phyloP scores from a whole-genome alignment of 1,139 yeast species.

The Magnusiomyces tetraspermus region DNA sequence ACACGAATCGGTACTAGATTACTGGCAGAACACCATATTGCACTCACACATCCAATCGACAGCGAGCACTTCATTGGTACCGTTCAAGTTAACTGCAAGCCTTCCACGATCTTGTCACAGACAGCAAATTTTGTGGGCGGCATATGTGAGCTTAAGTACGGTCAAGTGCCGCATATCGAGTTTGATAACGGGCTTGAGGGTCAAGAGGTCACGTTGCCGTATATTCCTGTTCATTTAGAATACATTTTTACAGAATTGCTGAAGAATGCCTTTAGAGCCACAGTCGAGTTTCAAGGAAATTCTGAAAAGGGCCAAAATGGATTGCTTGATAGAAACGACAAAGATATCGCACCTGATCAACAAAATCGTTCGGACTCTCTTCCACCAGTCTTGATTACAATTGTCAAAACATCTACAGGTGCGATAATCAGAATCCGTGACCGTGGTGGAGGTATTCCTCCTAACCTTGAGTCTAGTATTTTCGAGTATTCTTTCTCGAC shows the following conservation, averaged over 20 bases:
- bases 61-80: conserved; percentile 53
- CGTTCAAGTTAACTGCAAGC: conserved; percentile 52
- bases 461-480: conserved; percentile 51
- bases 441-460: conserved; percentile 79
- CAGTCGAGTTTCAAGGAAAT: conserved; percentile 47
- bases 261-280: conserved; percentile 80
- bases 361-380: conserved; percentile 18
- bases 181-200: conserved; percentile 43
- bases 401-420: conserved; percentile 45
- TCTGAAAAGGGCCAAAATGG: background rate
- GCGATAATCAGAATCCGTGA: conserved; percentile 61
- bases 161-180: conserved; percentile 52
- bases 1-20: conserved; percentile 82
- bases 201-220: conserved; percentile 49
- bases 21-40: conserved; percentile 75
- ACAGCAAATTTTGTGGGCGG: conserved; percentile 73
- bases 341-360: background rate
- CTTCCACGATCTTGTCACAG: conserved; percentile 49
- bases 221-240: conserved; percentile 78
- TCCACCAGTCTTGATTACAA: conserved; percentile 59
- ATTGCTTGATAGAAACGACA: background rate
- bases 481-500: conserved; percentile 85
- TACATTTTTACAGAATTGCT: conserved; percentile 79
- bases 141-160: conserved; percentile 72
- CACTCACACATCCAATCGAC: conserved; percentile 42